Evolutionary conservation across 306 rosid genomes (phyloP).

Genomic region (Neltuma alba): DNA sequence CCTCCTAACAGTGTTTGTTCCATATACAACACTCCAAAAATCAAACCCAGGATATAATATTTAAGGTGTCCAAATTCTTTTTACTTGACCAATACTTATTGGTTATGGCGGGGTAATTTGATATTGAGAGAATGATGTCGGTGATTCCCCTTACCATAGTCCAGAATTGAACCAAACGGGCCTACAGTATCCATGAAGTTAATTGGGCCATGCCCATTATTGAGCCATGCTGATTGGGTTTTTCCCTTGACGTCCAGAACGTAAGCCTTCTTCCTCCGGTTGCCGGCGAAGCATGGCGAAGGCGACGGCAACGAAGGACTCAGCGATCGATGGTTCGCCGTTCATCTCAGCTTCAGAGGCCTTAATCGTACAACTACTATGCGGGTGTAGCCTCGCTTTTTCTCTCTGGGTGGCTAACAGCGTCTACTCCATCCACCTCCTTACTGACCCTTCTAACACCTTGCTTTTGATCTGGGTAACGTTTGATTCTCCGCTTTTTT

Average conservation of each 20-base stretch:
- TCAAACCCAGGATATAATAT: no score
- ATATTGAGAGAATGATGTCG: no score
- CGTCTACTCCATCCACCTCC: constrained; percentile 35
- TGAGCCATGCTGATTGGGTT: background rate
- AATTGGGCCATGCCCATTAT: constrained; percentile 12
- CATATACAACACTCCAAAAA: no score
- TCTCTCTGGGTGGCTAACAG: constrained; percentile 31
- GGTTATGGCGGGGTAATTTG: no score
- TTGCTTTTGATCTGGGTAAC: constrained; percentile 49
- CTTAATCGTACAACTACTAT: constrained; percentile 14
- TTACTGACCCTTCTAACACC: constrained; percentile 46
- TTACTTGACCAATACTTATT: no score
- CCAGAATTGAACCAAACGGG: background rate
- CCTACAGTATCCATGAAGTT: background rate
- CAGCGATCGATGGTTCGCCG: background rate
- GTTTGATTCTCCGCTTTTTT: background rate
- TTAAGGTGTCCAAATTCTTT: no score
- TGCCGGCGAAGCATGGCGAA: constrained; percentile 20
- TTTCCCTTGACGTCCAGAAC: background rate
- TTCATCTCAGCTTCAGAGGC: constrained; percentile 34
- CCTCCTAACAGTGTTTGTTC: no score
- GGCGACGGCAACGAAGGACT: constrained; percentile 24
- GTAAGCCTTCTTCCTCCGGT: constrained; percentile 25
- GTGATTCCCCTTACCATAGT: no score
- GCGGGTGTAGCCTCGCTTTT: constrained; percentile 29